Evolutionary conservation across 768 basidiomycete genomes (phyloP).

Genomic region (Rhodotorula babjevae): DNA sequence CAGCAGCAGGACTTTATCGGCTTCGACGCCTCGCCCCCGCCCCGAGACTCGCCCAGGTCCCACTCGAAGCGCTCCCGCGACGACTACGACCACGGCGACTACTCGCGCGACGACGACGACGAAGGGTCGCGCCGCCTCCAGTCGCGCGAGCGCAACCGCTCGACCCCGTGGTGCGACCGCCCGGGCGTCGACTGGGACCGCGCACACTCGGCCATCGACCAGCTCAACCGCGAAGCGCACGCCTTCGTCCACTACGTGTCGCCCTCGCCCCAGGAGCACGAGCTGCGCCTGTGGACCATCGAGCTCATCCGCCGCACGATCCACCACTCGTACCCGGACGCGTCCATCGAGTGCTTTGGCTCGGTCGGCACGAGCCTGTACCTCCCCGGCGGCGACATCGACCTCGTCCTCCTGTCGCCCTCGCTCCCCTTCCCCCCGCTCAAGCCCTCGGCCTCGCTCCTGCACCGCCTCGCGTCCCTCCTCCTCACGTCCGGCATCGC

Average conservation of each 20-base stretch:
- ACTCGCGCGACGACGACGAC: constrained; percentile 16
- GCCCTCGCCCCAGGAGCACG: constrained; percentile 77
- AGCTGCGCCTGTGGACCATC: constrained; percentile 70
- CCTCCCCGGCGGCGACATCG: constrained; percentile 87
- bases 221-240: constrained; percentile 72
- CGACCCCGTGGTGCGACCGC: constrained; percentile 36
- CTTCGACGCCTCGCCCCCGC: constrained; percentile 21
- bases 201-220: constrained; percentile 14
- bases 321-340: constrained; percentile 65
- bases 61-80: neutral
- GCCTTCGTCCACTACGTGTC: constrained; percentile 83
- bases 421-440: constrained; percentile 68
- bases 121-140: constrained; percentile 2
- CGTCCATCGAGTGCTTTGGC: constrained; percentile 78
- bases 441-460: constrained; percentile 53
- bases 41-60: neutral
- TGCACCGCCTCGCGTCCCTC: constrained; percentile 71
- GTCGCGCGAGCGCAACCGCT: constrained; percentile 24
- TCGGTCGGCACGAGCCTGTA: constrained; percentile 91
- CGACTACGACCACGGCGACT: neutral
- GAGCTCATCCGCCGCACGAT: constrained; percentile 65
- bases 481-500: constrained; percentile 72
- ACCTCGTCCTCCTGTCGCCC: constrained; percentile 78
- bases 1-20: constrained; percentile 41
- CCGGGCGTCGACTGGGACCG: constrained; percentile 35